These are phyloP conservation scores for Rhodamnia argentea DNA, from an alignment of 345 rosid genomes.

Conservation along the genomic window DNA sequence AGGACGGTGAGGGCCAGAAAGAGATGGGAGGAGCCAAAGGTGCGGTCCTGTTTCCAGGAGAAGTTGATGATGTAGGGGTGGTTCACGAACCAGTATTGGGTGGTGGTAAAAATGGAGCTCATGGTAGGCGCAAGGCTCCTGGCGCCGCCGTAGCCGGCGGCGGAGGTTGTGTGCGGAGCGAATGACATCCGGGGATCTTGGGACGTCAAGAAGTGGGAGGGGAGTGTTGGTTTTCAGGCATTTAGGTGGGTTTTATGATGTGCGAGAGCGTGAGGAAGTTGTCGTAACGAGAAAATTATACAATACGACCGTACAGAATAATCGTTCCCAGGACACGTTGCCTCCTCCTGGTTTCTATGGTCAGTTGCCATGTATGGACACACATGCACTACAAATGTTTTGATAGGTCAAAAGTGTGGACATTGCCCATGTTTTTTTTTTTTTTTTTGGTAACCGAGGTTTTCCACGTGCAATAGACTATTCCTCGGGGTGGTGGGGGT, in stretches of 20 bases:
- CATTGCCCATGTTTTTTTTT: background rate
- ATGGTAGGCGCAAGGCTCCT: background rate
- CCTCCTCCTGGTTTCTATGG: no score
- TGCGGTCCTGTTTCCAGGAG: conserved; percentile 19
- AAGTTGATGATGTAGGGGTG: conserved; percentile 27
- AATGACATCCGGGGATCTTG: background rate
- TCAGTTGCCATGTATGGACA: no score
- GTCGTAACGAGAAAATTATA: background rate
- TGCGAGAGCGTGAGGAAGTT: background rate
- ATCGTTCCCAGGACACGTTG: background rate
- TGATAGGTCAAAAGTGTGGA: no score
- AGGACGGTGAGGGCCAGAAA: background rate
- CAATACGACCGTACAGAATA: background rate
- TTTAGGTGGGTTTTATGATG: background rate
- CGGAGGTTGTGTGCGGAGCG: background rate
- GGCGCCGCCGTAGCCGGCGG: background rate
- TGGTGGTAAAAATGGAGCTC: background rate
- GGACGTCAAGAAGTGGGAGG: background rate
- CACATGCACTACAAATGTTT: no score
- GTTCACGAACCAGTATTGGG: background rate
- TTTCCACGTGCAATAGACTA: no score
- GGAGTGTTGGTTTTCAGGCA: background rate
- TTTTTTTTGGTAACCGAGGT: no score
- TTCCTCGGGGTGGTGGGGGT: no score
- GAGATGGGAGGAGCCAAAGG: conserved; percentile 13